Percentiles rank a stretch among this genome's conserved stretches.
Evolutionary conservation across 495 filamentous ascomycete species (phyloP).

Genomic region (Letharia lupina): DNA sequence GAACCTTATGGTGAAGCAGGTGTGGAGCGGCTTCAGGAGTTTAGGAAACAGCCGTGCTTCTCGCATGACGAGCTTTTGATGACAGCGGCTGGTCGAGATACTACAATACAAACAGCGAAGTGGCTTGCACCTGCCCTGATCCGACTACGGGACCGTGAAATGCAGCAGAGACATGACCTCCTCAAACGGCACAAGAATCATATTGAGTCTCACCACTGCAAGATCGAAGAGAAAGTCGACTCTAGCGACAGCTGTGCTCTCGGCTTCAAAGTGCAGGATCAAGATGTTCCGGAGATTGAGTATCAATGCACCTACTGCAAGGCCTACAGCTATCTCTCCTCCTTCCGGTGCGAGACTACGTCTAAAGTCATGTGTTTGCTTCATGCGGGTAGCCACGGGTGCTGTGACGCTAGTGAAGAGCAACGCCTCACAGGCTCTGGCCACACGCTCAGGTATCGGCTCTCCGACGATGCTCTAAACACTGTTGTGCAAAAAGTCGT

Average conservation of each 20-base stretch:
- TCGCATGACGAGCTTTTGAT: conserved; percentile 95
- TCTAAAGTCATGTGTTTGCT: conserved; percentile 69
- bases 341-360: conserved; percentile 72
- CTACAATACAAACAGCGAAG: conserved; percentile 86
- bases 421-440: conserved; percentile 52
- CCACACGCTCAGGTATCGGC: conserved; percentile 66
- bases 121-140: conserved; percentile 87
- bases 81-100: conserved; percentile 69
- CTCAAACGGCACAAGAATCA: conserved; percentile 51
- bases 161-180: conserved; percentile 58
- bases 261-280: conserved; percentile 49
- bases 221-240: conserved; percentile 31
- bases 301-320: conserved; percentile 91
- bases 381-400: conserved; percentile 70
- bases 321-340: conserved; percentile 80
- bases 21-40: conserved; percentile 76
- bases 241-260: conserved; percentile 34
- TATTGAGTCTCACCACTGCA: conserved; percentile 40
- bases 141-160: conserved; percentile 64
- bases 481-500: conserved; percentile 63
- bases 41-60: conserved; percentile 89
- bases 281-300: conserved; percentile 78
- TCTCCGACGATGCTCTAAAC: conserved; percentile 61
- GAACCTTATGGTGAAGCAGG: conserved; percentile 85
- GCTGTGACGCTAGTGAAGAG: conserved; percentile 58